Conservation (phyloP, 768 basidiomycete genomes). For the Tephrocybe rancida region DNA sequence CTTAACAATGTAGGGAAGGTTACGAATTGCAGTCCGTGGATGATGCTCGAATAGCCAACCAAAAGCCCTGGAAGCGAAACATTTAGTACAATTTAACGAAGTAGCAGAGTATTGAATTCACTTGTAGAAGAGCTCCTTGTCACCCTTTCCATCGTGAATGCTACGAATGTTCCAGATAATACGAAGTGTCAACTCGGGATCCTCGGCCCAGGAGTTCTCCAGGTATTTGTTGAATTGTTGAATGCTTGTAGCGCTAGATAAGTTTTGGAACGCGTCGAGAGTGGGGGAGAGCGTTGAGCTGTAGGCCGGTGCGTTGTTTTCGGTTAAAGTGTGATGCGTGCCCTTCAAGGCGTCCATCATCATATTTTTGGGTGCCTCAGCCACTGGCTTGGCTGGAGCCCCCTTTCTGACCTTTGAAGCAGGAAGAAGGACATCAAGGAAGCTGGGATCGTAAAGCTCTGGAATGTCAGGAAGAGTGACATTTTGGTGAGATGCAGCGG, state of each 20-base stretch:
- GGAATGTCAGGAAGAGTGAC: slow-evolving; percentile 57
- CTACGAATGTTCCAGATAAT: slow-evolving; percentile 71
- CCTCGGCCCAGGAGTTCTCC: slow-evolving; percentile 56
- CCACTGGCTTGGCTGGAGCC: not conserved
- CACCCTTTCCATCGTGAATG: slow-evolving; percentile 70
- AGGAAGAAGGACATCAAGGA: slow-evolving; percentile 61
- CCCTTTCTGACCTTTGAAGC: slow-evolving; percentile 2
- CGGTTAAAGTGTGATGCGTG: slow-evolving; percentile 47
- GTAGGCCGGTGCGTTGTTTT: slow-evolving; percentile 53
- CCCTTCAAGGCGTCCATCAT: slow-evolving; percentile 59
- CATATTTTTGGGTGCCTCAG: slow-evolving; percentile 33
- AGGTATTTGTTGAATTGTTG: slow-evolving; percentile 37
- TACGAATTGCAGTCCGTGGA: slow-evolving; percentile 68
- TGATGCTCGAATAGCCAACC: slow-evolving; percentile 73
- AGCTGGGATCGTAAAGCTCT: slow-evolving; percentile 58
- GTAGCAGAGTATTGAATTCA: slow-evolving; percentile 20
- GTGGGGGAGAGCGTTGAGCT: slow-evolving; percentile 51
- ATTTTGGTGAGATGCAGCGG: slow-evolving; percentile 37
- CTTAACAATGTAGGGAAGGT: slow-evolving; percentile 55
- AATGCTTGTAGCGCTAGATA: slow-evolving; percentile 29
- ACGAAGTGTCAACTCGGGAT: slow-evolving; percentile 57
- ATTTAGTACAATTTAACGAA: not conserved
- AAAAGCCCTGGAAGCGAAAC: slow-evolving; percentile 40
- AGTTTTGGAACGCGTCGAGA: slow-evolving; percentile 58
- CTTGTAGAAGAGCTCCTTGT: slow-evolving; percentile 63